Evolutionary conservation across 257 asterid genomes (phyloP).

Genomic region (Gentiana macrophylla): DNA sequence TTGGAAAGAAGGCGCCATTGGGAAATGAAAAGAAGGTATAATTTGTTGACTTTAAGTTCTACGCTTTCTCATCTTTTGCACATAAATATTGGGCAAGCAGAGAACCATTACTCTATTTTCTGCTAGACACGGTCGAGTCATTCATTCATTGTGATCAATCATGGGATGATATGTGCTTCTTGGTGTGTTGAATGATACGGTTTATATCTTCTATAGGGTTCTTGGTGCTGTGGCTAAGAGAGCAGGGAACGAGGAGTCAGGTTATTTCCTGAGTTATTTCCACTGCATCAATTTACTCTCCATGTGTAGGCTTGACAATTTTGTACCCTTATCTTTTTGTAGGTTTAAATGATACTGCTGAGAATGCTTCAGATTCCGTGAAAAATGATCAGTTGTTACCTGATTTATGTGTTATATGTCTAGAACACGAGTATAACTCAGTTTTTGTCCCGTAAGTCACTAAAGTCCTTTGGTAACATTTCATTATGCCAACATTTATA

Average conservation of each 20-base stretch:
- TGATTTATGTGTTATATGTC: slow-evolving; percentile 86
- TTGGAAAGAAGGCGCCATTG: slow-evolving; percentile 86
- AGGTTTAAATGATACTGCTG: slow-evolving; percentile 47
- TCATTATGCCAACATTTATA: background rate
- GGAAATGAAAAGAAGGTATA: slow-evolving; percentile 79
- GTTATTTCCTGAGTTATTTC: slow-evolving; percentile 20
- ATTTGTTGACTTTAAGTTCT: background rate
- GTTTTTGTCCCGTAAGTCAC: slow-evolving; percentile 89
- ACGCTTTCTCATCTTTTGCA: background rate
- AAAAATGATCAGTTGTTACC: slow-evolving; percentile 53
- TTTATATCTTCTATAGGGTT: slow-evolving; percentile 43
- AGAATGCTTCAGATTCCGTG: slow-evolving; percentile 39
- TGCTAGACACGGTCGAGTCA: no score
- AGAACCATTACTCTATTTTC: no score
- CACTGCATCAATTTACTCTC: background rate
- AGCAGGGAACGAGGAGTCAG: slow-evolving; percentile 61
- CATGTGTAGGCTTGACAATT: slow-evolving; percentile 1
- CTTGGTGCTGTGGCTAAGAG: slow-evolving; percentile 82
- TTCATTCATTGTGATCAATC: no score
- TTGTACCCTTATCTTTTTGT: slow-evolving; percentile 9
- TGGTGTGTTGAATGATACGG: background rate
- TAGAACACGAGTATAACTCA: slow-evolving; percentile 91
- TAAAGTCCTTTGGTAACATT: slow-evolving; percentile 2
- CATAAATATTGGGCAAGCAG: no score
- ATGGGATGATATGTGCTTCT: no score